Evolutionary conservation across 495 filamentous ascomycete species (phyloP).

Genomic region (Talaromyces liani): DNA sequence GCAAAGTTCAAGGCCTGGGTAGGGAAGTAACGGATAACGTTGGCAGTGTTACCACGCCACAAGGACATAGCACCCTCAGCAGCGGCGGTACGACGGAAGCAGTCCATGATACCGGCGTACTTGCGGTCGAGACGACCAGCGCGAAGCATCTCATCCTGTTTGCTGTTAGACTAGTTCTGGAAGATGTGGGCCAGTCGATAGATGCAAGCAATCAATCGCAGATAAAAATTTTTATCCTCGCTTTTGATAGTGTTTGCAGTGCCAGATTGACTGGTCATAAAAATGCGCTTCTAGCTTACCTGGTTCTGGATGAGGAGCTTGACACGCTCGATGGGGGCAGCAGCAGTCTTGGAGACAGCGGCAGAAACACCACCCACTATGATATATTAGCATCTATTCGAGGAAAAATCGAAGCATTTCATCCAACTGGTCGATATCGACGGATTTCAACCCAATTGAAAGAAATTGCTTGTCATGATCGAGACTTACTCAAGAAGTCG

Average conservation of each 20-base stretch:
- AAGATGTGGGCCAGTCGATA: background rate
- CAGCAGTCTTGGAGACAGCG: constrained; percentile 99
- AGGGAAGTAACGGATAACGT: constrained; percentile 99
- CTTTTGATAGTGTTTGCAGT: background rate
- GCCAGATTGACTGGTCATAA: background rate
- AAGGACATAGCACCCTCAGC: constrained; percentile 77
- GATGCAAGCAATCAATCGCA: constrained; percentile 1
- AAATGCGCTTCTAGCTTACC: constrained; percentile 48
- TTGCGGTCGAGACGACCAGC: constrained; percentile 94
- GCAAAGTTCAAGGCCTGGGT: constrained; percentile 99
- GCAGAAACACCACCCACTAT: constrained; percentile 99
- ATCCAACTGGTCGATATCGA: background rate
- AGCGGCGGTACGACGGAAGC: constrained; percentile 82
- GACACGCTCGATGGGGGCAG: constrained; percentile 99
- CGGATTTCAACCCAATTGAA: background rate
- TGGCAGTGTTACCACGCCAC: constrained; percentile 99
- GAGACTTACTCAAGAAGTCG: constrained; percentile 96
- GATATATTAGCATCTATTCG: constrained; percentile 12
- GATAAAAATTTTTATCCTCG: constrained; percentile 1
- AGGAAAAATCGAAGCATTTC: background rate
- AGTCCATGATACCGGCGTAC: constrained; percentile 90
- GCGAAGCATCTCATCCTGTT: constrained; percentile 99
- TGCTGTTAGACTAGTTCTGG: background rate
- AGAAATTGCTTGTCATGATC: constrained; percentile 9
- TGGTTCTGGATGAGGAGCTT: constrained; percentile 99